A percentile compares a stretch with the other conserved stretches of the same genome.
These are phyloP conservation scores for Exophiala sideris DNA, from an alignment of 2,329 filamentous ascomycete species.

Conservation along the genomic window DNA sequence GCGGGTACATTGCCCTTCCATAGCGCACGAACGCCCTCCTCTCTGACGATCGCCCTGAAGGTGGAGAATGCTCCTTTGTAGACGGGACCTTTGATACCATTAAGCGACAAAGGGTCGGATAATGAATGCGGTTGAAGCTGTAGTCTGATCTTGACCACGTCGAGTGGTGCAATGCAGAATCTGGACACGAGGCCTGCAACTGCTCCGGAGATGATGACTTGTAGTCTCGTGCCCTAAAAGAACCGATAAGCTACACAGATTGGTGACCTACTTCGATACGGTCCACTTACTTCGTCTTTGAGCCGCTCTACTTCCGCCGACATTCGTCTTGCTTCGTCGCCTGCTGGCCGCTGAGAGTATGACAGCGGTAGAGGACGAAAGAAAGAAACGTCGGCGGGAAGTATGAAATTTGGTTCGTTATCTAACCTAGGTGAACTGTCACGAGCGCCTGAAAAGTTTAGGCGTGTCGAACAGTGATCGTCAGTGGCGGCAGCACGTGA, in stretches of 20 bases:
- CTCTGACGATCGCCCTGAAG: conserved; percentile 68
- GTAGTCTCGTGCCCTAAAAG: conserved; percentile 60
- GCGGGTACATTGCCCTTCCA: conserved; percentile 99
- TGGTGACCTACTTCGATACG: not conserved
- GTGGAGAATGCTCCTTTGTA: conserved; percentile 72
- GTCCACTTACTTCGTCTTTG: conserved; percentile 61
- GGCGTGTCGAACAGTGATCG: too few relatives aligned
- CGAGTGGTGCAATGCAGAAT: conserved; percentile 90
- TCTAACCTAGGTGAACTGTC: too few relatives aligned
- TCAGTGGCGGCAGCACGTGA: too few relatives aligned
- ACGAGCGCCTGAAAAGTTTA: too few relatives aligned
- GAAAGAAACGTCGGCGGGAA: too few relatives aligned
- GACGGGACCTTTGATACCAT: conserved; percentile 43
- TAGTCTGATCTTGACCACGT: conserved; percentile 96
- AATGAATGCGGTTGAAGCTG: conserved; percentile 88
- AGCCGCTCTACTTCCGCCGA: conserved; percentile 60
- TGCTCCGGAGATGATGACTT: conserved; percentile 64
- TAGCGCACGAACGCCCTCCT: conserved; percentile 80
- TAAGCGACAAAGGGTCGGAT: conserved; percentile 65
- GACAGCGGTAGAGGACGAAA: not conserved
- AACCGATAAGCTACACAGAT: not conserved
- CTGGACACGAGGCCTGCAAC: conserved; percentile 84
- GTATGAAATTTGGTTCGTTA: too few relatives aligned
- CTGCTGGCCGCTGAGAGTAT: not conserved
- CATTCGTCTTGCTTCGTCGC: conserved; percentile 49